These are phyloP conservation scores for Eucalyptus marginata DNA, from an alignment of 345 rosid species.

Conservation along the genomic window DNA sequence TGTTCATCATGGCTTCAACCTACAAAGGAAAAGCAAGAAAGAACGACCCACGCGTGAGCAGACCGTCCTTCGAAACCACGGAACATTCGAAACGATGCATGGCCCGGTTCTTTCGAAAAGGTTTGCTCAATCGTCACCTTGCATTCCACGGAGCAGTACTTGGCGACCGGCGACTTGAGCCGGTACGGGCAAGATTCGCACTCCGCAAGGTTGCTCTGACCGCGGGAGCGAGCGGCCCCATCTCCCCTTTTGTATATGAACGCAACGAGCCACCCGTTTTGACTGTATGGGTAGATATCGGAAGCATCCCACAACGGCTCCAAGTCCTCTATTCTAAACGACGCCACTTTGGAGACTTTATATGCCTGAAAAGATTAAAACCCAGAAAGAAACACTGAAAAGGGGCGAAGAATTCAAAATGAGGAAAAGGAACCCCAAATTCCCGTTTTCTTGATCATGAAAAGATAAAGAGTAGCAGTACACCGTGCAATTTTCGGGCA, in stretches of 20 bases:
- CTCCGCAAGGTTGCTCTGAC: neutral
- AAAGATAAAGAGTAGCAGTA: neutral
- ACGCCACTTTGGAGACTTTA: neutral
- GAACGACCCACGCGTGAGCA: neutral
- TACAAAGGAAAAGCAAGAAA: neutral
- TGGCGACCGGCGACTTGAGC: fast-evolving
- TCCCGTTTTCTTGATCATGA: neutral
- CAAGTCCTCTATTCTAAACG: neutral
- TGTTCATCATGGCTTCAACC: neutral
- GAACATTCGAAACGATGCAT: neutral
- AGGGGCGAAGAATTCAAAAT: neutral
- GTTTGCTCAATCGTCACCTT: neutral
- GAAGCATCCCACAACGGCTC: neutral
- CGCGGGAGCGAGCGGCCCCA: neutral
- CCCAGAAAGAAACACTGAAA: neutral
- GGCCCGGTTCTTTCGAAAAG: neutral
- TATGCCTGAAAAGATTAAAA: neutral
- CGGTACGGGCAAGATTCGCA: neutral
- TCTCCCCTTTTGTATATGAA: neutral
- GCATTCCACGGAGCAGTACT: neutral
- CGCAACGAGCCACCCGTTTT: neutral
- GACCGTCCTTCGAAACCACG: fast-evolving
- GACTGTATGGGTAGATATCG: neutral
- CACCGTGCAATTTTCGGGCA: neutral
- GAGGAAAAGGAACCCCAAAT: neutral